Conservation (phyloP, 2,329 filamentous ascomycete genomes). For the Lachnellula arida region DNA sequence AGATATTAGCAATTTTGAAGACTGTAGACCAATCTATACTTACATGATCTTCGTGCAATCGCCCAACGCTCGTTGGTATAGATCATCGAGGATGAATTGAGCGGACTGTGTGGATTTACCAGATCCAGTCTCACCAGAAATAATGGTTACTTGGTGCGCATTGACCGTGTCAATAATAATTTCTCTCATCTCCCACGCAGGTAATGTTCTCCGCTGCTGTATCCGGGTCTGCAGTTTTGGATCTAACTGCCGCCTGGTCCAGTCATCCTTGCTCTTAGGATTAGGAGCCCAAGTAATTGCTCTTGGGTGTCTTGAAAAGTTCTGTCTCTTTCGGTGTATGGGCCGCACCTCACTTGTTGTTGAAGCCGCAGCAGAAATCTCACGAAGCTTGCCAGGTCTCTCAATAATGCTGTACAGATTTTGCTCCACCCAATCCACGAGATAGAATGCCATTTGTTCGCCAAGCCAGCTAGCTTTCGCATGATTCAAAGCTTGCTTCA, state of each 20-base stretch:
- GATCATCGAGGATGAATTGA: slow-evolving; percentile 89
- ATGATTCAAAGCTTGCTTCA: slow-evolving; percentile 70
- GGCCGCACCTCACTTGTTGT: slow-evolving; percentile 50
- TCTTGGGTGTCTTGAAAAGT: slow-evolving; percentile 44
- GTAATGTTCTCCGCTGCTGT: slow-evolving; percentile 64
- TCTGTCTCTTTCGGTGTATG: slow-evolving; percentile 25
- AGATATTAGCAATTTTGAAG: slow-evolving; percentile 5
- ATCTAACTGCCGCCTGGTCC: slow-evolving; percentile 62
- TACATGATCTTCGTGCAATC: slow-evolving; percentile 75
- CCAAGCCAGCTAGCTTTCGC: slow-evolving; percentile 67
- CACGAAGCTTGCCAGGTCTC: slow-evolving; percentile 74
- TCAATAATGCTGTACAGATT: slow-evolving; percentile 79
- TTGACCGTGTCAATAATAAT: slow-evolving; percentile 71
- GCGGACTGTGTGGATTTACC: slow-evolving; percentile 97
- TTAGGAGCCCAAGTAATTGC: slow-evolving; percentile 62
- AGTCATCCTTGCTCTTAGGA: slow-evolving; percentile 57
- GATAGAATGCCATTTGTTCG: slow-evolving; percentile 86
- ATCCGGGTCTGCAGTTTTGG: slow-evolving; percentile 71
- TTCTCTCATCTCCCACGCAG: slow-evolving; percentile 81
- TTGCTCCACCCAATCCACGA: slow-evolving; percentile 87
- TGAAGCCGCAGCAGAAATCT: slow-evolving; percentile 75
- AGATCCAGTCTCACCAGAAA: slow-evolving; percentile 93
- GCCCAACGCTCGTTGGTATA: slow-evolving; percentile 73
- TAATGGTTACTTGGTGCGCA: slow-evolving; percentile 83
- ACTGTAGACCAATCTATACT: background rate